phyloP scores from a whole-genome alignment of 2,329 filamentous ascomycete genomes.

The Diaporthe sp. region DNA sequence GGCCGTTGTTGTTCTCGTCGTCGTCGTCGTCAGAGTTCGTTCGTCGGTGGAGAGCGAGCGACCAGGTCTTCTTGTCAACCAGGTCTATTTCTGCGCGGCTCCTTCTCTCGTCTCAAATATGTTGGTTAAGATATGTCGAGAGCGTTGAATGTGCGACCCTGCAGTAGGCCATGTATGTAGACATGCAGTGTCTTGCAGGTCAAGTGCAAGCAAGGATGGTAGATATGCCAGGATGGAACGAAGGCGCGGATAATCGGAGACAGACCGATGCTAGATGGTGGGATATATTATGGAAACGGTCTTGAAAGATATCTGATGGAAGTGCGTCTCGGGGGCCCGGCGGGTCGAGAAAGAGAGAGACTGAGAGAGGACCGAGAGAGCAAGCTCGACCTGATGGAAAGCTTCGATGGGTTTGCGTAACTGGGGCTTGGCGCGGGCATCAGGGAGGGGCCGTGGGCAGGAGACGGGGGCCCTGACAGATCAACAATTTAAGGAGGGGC shows the following conservation, averaged over 20 bases:
- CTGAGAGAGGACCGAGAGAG: not conserved
- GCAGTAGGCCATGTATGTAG: constrained; percentile 15
- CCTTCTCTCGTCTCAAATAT: not conserved
- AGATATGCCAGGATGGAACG: not conserved
- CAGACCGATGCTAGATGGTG: not conserved
- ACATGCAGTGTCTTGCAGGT: constrained; percentile 26
- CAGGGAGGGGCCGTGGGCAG: constrained; percentile 28
- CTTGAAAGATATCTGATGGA: constrained; percentile 1
- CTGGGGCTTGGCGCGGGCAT: constrained; percentile 18
- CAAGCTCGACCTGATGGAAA: constrained; percentile 27
- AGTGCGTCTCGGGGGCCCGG: not conserved
- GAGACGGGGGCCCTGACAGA: constrained; percentile 16
- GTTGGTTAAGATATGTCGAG: constrained; percentile 14
- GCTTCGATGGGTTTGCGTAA: constrained; percentile 30
- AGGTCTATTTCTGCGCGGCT: not conserved
- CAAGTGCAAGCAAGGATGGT: constrained; percentile 13
- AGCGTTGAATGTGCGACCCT: constrained; percentile 24
- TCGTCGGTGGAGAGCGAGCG: not conserved
- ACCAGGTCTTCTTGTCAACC: not conserved
- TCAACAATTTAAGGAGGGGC: constrained; percentile 5
- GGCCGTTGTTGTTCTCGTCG: not conserved
- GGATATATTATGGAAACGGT: constrained; percentile 27
- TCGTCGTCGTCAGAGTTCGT: not conserved
- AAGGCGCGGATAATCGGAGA: not conserved
- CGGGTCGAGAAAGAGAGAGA: constrained; percentile 11